Base-by-base conservation (phyloP, 2,329 filamentous ascomycete species). In the Sporothrix euskadiensis region DNA sequence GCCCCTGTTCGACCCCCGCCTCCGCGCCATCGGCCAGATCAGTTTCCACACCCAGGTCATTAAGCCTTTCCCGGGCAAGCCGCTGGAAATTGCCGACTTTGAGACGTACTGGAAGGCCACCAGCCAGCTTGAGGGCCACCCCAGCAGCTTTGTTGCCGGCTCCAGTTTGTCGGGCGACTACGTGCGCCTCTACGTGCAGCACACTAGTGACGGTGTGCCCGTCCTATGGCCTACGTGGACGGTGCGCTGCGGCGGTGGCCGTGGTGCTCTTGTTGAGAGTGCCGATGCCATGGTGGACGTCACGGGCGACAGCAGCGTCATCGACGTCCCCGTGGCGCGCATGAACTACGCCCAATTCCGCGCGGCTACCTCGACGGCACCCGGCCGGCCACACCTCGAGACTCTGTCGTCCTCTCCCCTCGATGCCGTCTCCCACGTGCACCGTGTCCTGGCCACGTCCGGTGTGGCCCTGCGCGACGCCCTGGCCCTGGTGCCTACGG, bases 21-120 rank as follows among this genome's bases (percentile, higher is more conserved):
- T 98, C 68, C 90, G 95, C 63, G 92, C 94, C 9, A 98, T 99
- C 78, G 96, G 96, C 6, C 93, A 97, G 79, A 93, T 98, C 77
- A 94, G 90, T 76, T 99, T 99, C 84, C 92, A 93, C 76, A 97
- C 94, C 72, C 94, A 98, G 80, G 94, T 98, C 35, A 97, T 99
- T 81, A 98, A 97, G 79, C 96, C 96, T 0, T 99, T 98, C 83
- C 90, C 91, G 75, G 95, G 96, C 8, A 92, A 94, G 75, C 94
- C 96, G 3, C 85, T 99, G 30, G 96, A 99, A 81, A 98, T 99
- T 75, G 97, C 96, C 0, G 94, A 98, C 79, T 99, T 98, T 78
- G 96, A 97, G 76, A 98, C 96, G 0, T 99, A 99, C 82, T 99
- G 96, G 96, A 99, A 98, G 82, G 95, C 95, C 0, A 99, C 96